Evolutionary conservation across 2,329 filamentous ascomycete species (phyloP), one percentile per base, ranked within the genome.

Genomic region (Trichophyton simii): DNA sequence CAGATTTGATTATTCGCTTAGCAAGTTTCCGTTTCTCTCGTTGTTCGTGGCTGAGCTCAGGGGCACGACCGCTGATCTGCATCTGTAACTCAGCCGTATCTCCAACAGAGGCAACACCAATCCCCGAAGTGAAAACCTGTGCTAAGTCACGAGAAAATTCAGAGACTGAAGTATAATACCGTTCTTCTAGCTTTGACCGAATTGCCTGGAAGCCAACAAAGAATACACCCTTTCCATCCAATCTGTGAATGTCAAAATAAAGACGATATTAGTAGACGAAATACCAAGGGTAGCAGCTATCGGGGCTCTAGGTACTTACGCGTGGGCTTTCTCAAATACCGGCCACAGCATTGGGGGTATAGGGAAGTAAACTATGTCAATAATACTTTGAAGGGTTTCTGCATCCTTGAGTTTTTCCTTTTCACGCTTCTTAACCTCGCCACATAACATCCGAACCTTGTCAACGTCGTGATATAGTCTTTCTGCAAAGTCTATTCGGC

Each of bases 311-410:
- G 28, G 41, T 6, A 83, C 91, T 83, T 82, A 96, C 90, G 79
- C 79, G 69, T 88, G 81, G 8, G 90, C 90, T 74, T 87, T 90
- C 46, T 91, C 87, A 58, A 96, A 78, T 31, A 94, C 86, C 3
- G 89, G 87, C 69, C 81, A 82, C 22, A 99, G 80, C 58, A 95
- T 76, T 67, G 85, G 85, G 61, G 86, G 82, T 13, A 96, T 83
- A 0, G 94, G 94, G 67, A 97, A 96, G 75, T 97, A 99, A 67
- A 95, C 87, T 41, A 84, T 87, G 71, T 97, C 88, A 34, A 97
- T 83, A 69, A 96, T 86, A 63, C 86, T 84, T 66, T 84, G 84
- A 68, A 97, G 83, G 58, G 91, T 78, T 70, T 89, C 83, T 13
- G 86, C 85, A 61, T 89, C 86, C 63, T 89, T 83, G 22, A 95